phyloP scores from a whole-genome alignment of 495 filamentous ascomycete species.

The Aspergillus panamensis region DNA sequence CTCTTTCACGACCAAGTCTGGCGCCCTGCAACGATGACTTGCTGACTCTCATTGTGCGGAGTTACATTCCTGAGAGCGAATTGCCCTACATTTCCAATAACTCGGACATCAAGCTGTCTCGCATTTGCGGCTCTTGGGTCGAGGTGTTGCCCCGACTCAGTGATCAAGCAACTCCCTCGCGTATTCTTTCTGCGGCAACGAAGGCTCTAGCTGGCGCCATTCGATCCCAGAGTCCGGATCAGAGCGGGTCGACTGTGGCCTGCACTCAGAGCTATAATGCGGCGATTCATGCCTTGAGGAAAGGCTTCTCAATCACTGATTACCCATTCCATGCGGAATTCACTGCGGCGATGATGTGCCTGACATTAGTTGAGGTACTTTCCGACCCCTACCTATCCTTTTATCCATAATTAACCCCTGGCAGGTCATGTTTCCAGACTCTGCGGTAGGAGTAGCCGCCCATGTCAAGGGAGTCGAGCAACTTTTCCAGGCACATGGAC shows the following conservation, averaged over 20 bases:
- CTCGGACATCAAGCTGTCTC: constrained; percentile 17
- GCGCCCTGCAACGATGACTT: background rate
- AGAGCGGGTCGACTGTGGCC: constrained; percentile 6
- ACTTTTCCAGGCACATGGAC: constrained; percentile 27
- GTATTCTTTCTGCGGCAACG: constrained; percentile 25
- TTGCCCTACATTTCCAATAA: background rate
- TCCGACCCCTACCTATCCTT: background rate
- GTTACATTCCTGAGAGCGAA: constrained; percentile 16
- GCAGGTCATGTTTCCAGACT: constrained; percentile 30
- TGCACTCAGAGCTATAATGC: constrained; percentile 24
- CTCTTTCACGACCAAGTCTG: background rate
- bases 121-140: constrained; percentile 40
- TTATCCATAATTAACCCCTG: background rate
- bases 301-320: constrained; percentile 17
- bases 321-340: constrained; percentile 16
- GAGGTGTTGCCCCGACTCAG: constrained; percentile 32
- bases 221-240: constrained; percentile 13
- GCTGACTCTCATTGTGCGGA: constrained; percentile 10
- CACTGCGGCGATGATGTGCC: constrained; percentile 36
- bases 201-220: constrained; percentile 30
- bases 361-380: constrained; percentile 29
- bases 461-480: constrained; percentile 31
- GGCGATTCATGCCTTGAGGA: constrained; percentile 28
- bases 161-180: background rate
- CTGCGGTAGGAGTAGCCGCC: constrained; percentile 20